A percentile compares a stretch with the other conserved stretches of the same genome.
Conservation (phyloP, 768 basidiomycete genomes). For the Rubroboletus pulcherrimus region DNA sequence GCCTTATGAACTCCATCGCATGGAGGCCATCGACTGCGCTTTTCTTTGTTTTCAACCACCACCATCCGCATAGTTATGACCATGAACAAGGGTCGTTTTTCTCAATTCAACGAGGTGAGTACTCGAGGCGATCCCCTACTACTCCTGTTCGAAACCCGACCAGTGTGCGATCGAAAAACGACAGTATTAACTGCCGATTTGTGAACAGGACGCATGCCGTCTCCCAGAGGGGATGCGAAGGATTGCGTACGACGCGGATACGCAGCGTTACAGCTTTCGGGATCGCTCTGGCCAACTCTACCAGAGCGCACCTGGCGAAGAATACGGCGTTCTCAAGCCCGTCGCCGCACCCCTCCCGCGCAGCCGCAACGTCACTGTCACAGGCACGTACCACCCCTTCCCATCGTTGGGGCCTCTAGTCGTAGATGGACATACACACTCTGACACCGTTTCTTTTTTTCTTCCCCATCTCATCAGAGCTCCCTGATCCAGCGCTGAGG, state of each 20-base stretch:
- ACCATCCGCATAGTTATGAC: slow-evolving; percentile 3
- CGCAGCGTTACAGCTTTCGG: slow-evolving; percentile 46
- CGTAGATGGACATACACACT: background rate
- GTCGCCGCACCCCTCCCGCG: slow-evolving; percentile 23
- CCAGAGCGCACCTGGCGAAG: slow-evolving; percentile 40
- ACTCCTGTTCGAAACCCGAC: background rate
- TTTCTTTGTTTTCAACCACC: slow-evolving; percentile 2
- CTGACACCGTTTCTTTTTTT: background rate
- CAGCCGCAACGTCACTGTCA: slow-evolving; percentile 26
- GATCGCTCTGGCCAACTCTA: slow-evolving; percentile 45
- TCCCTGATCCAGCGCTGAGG: slow-evolving; percentile 24
- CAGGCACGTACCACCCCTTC: slow-evolving; percentile 9
- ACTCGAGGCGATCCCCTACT: background rate
- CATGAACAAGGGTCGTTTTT: slow-evolving; percentile 13
- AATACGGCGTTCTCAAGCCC: slow-evolving; percentile 43
- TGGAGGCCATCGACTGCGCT: background rate
- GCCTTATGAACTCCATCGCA: background rate
- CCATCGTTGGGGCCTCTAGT: background rate
- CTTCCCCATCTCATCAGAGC: slow-evolving; percentile 13
- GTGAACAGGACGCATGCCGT: slow-evolving; percentile 33
- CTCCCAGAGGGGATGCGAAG: slow-evolving; percentile 45
- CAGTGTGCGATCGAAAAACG: background rate
- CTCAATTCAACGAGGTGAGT: slow-evolving; percentile 26
- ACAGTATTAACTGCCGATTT: slow-evolving; percentile 1
- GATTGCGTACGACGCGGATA: slow-evolving; percentile 53